A percentile compares a stretch with the other conserved stretches of the same genome.
phyloP scores from a whole-genome alignment of 1,284 basidiomycete genomes.

The Rhodofomes roseus region DNA sequence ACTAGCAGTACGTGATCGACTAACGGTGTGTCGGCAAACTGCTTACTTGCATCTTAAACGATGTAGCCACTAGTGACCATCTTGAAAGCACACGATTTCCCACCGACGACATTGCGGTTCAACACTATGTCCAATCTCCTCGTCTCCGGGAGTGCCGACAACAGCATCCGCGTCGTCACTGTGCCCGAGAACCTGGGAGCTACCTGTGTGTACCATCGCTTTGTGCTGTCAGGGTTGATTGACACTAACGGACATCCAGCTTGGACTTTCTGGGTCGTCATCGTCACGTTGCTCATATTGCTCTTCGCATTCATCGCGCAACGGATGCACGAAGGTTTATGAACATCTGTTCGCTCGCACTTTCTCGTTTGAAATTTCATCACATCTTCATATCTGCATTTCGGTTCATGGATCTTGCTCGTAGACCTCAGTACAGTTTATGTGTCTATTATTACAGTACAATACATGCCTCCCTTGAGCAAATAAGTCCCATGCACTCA shows the following conservation, averaged over 20 bases:
- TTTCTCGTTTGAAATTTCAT: not conserved
- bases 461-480: slow-evolving; percentile 4
- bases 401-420: slow-evolving; percentile 3
- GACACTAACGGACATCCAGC: slow-evolving; percentile 13
- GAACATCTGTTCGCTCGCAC: not conserved
- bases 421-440: not conserved
- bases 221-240: not conserved
- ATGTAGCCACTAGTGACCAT: slow-evolving; percentile 83
- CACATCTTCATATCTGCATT: not conserved
- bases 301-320: slow-evolving; percentile 32
- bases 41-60: not conserved
- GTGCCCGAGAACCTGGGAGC: slow-evolving; percentile 59
- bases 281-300: slow-evolving; percentile 33
- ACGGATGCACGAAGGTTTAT: slow-evolving; percentile 21
- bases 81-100: slow-evolving; percentile 93
- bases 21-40: not conserved
- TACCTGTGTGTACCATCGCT: slow-evolving; percentile 46
- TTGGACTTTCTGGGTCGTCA: slow-evolving; percentile 32
- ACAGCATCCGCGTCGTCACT: slow-evolving; percentile 78
- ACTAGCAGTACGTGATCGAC: slow-evolving; percentile 56
- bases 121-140: slow-evolving; percentile 80
- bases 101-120: slow-evolving; percentile 87
- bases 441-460: slow-evolving; percentile 5
- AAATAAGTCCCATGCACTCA: not conserved
- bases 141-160: slow-evolving; percentile 92